phyloP scores from a whole-genome alignment of 441 rosid genomes.

The Erodium moschatum region DNA sequence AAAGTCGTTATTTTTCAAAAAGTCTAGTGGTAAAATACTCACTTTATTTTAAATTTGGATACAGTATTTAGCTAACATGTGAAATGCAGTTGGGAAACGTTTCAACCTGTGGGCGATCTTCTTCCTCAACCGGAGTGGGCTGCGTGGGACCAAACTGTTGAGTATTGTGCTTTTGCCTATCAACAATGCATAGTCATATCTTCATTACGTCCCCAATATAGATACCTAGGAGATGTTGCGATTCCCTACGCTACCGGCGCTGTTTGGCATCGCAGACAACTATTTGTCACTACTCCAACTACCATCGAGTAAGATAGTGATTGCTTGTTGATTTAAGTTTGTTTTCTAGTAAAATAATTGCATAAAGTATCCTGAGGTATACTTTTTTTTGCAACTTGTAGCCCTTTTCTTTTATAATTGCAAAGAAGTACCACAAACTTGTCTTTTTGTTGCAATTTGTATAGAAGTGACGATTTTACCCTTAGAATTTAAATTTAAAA shows the following conservation, averaged over 20 bases:
- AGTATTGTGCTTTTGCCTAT: conserved; percentile 93
- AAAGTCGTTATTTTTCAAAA: no score
- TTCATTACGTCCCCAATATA: conserved; percentile 87
- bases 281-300: conserved; percentile 92
- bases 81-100: conserved; percentile 88
- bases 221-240: conserved; percentile 95
- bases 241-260: conserved; percentile 92
- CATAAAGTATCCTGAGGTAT: no score
- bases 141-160: conserved; percentile 98
- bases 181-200: conserved; percentile 89
- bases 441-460: no score
- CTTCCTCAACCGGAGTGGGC: conserved; percentile 99
- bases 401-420: no score
- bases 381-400: no score
- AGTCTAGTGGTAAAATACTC: no score
- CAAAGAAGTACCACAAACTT: no score
- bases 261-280: conserved; percentile 97
- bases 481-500: no score
- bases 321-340: not conserved
- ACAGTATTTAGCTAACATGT: conserved; percentile 19
- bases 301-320: conserved; percentile 74
- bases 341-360: not conserved
- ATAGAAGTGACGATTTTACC: no score
- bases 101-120: conserved; percentile 87
- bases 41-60: not conserved